phyloP scores from a whole-genome alignment of 352 stramenopile species.

The Aphanomyces stellatus region DNA sequence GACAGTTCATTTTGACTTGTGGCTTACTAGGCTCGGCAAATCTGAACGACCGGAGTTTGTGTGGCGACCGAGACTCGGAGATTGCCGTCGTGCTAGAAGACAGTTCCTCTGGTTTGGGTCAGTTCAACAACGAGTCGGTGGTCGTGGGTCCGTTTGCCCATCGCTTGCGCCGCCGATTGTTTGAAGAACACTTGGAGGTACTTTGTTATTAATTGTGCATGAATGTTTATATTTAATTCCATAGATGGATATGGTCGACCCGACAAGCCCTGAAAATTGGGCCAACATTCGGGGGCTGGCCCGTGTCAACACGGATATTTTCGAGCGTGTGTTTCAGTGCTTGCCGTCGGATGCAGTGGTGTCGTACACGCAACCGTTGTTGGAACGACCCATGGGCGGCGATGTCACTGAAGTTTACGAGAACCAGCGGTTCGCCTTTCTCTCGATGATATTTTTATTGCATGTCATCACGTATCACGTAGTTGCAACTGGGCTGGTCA shows the following conservation, averaged over 20 bases:
- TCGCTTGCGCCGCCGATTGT: not conserved
- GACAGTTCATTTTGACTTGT: too few species aligned
- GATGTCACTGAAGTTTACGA: constrained; percentile 16
- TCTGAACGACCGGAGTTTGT: constrained; percentile 25
- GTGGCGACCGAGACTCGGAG: constrained; percentile 25
- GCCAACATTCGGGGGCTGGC: not conserved
- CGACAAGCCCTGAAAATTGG: not conserved
- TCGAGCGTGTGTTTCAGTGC: constrained; percentile 19
- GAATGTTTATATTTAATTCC: too few species aligned
- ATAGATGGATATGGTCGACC: constrained; percentile 11
- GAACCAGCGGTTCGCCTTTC: constrained; percentile 18
- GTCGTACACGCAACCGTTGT: constrained; percentile 8
- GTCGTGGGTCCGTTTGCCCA: constrained; percentile 14
- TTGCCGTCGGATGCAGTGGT: constrained; percentile 11
- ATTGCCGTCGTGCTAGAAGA: constrained; percentile 24
- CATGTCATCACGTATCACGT: too few species aligned
- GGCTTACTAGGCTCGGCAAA: constrained; percentile 20
- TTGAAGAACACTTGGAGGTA: constrained; percentile 14
- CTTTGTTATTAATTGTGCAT: too few species aligned
- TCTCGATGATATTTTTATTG: too few species aligned
- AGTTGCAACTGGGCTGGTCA: too few species aligned
- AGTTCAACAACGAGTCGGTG: not conserved
- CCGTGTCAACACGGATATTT: constrained; percentile 14
- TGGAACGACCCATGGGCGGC: constrained; percentile 1
- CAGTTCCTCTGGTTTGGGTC: not conserved